A percentile compares a stretch with the other conserved stretches of the same genome.
Conservation (phyloP, 768 basidiomycete species). For the Trametes cingulata region DNA sequence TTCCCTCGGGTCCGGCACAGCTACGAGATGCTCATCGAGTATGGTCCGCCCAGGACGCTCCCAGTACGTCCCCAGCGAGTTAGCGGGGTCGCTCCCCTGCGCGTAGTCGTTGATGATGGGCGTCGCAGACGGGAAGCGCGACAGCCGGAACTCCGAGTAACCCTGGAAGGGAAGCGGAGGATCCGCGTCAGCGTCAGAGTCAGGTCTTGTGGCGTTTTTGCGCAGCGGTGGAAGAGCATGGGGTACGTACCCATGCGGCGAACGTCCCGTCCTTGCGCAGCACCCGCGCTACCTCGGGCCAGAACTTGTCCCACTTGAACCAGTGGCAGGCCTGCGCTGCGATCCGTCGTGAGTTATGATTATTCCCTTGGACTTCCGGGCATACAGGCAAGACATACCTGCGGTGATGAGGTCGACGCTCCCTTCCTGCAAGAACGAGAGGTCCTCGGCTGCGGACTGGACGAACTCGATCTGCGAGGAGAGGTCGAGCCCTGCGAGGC, state of each 20-base stretch:
- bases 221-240: not conserved
- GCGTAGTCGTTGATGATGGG: constrained; percentile 62
- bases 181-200: not conserved
- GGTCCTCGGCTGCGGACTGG: constrained; percentile 53
- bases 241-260: constrained; percentile 66
- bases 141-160: constrained; percentile 73
- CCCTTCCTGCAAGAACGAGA: constrained; percentile 47
- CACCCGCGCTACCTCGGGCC: constrained; percentile 65
- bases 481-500: constrained; percentile 11
- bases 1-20: constrained; percentile 56
- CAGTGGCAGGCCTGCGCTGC: constrained; percentile 80
- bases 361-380: no score
- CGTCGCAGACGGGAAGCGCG: constrained; percentile 56
- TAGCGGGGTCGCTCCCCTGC: constrained; percentile 54
- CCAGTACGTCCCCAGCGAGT: constrained; percentile 72
- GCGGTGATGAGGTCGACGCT: constrained; percentile 69
- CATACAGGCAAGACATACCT: constrained; percentile 42
- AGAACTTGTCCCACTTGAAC: constrained; percentile 74
- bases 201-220: not conserved
- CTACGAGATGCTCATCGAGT: constrained; percentile 67
- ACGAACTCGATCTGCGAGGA: constrained; percentile 36
- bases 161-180: constrained; percentile 16
- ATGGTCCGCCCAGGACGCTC: constrained; percentile 79
- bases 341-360: not conserved
- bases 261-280: constrained; percentile 63